Percentiles rank a stretch among this genome's conserved stretches.
phyloP scores from a whole-genome alignment of 1,284 basidiomycete genomes.

The Pseudozyma sp. region DNA sequence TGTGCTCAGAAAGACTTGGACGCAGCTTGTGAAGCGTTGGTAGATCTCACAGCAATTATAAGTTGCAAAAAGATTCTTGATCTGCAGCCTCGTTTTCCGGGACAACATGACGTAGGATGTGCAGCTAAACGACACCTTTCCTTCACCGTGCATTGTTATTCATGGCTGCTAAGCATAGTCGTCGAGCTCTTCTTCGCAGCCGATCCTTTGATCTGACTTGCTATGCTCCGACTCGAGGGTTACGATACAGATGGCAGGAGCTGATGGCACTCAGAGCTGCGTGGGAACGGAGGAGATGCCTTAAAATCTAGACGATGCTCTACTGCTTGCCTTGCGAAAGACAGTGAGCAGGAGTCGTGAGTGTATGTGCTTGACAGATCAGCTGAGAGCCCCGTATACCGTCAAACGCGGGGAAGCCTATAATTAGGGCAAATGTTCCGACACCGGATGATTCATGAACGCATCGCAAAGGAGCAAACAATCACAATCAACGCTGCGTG shows the following conservation, averaged over 20 bases:
- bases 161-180: background rate
- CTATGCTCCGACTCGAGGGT: no score
- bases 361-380: background rate
- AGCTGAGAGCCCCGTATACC: background rate
- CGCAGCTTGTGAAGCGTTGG: background rate
- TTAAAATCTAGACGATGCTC: no score
- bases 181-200: no score
- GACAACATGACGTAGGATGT: slow-evolving; percentile 1
- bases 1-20: no score
- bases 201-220: no score
- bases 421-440: background rate
- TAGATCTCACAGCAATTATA: background rate
- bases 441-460: slow-evolving; percentile 20
- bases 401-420: background rate
- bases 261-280: no score
- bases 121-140: background rate
- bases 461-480: background rate
- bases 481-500: slow-evolving; percentile 8
- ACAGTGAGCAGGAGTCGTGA: background rate
- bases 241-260: no score
- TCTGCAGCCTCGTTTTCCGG: background rate
- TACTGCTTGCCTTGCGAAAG: no score
- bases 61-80: no score
- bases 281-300: no score
- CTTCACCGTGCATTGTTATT: background rate